Percentiles rank a stretch among this genome's conserved stretches.
Conservation (phyloP, 2,329 filamentous ascomycete species). For the Sporothrix curviconia region DNA sequence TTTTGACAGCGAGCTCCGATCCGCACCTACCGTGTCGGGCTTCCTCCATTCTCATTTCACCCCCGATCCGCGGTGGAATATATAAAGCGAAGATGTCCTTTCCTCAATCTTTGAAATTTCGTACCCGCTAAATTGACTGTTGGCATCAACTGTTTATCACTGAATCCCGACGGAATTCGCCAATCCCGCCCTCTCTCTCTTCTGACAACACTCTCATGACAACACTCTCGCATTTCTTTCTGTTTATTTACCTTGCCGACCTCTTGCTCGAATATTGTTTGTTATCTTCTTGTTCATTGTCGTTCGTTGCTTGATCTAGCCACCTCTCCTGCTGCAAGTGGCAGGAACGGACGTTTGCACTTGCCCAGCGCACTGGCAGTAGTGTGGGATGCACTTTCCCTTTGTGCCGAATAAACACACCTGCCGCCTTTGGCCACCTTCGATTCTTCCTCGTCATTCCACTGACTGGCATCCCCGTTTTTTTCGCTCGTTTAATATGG, state of each 20-base stretch:
- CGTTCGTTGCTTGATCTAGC: not conserved
- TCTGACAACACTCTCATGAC: too few relatives aligned
- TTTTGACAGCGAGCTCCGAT: constrained; percentile 3
- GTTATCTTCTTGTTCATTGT: not conserved
- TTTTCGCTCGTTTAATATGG: not conserved
- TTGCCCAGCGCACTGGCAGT: not conserved
- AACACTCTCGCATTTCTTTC: too few relatives aligned
- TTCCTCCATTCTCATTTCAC: not conserved
- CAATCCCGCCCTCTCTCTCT: not conserved
- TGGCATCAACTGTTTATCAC: not conserved
- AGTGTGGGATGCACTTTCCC: not conserved
- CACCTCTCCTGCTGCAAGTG: not conserved
- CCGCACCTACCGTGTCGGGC: not conserved
- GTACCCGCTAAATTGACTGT: too few relatives aligned
- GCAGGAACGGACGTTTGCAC: not conserved
- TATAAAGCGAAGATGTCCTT: too few relatives aligned
- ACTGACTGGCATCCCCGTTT: not conserved
- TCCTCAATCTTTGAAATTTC: not conserved
- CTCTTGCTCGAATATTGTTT: too few relatives aligned
- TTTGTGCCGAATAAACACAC: not conserved
- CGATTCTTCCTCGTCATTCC: not conserved
- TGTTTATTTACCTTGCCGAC: not conserved
- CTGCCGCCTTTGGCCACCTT: not conserved
- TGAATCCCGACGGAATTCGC: not conserved
- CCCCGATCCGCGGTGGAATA: too few relatives aligned